These are phyloP conservation scores for Trametes elegans DNA, from an alignment of 768 basidiomycete genomes.

Conservation along the genomic window DNA sequence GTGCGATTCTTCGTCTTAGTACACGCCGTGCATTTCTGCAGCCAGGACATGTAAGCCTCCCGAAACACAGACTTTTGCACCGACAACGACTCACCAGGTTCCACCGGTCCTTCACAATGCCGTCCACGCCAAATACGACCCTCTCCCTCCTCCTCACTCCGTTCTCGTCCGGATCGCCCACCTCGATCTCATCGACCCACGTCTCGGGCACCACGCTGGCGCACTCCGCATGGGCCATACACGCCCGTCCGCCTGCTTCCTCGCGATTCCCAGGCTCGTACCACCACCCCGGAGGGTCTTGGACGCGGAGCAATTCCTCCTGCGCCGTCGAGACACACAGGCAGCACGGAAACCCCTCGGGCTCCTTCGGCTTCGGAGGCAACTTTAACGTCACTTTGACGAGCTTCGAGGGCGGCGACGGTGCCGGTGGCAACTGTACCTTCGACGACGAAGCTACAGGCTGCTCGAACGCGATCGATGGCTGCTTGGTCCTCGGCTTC, in stretches of 20 bases:
- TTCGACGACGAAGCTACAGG: slow-evolving; percentile 9
- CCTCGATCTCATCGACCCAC: slow-evolving; percentile 76
- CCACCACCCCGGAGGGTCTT: slow-evolving; percentile 57
- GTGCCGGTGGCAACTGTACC: not conserved
- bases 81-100: slow-evolving; percentile 63
- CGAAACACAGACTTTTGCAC: not conserved
- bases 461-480: not conserved
- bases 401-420: slow-evolving; percentile 7
- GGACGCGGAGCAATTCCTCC: slow-evolving; percentile 61
- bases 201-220: slow-evolving; percentile 86
- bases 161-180: slow-evolving; percentile 27
- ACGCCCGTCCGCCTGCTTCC: slow-evolving; percentile 37
- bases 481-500: slow-evolving; percentile 41
- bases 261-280: slow-evolving; percentile 29
- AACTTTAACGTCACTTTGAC: slow-evolving; percentile 64
- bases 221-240: slow-evolving; percentile 75
- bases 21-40: slow-evolving; percentile 91
- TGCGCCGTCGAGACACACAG: slow-evolving; percentile 55
- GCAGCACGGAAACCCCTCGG: slow-evolving; percentile 63
- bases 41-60: not conserved
- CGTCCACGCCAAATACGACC: slow-evolving; percentile 81
- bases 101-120: slow-evolving; percentile 91
- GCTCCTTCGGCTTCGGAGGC: slow-evolving; percentile 56
- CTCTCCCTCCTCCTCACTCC: slow-evolving; percentile 40
- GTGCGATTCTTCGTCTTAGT: slow-evolving; percentile 60